These are phyloP conservation scores for Didymosphaeria variabile DNA, from an alignment of 2,329 filamentous ascomycete species.

Conservation along the genomic window DNA sequence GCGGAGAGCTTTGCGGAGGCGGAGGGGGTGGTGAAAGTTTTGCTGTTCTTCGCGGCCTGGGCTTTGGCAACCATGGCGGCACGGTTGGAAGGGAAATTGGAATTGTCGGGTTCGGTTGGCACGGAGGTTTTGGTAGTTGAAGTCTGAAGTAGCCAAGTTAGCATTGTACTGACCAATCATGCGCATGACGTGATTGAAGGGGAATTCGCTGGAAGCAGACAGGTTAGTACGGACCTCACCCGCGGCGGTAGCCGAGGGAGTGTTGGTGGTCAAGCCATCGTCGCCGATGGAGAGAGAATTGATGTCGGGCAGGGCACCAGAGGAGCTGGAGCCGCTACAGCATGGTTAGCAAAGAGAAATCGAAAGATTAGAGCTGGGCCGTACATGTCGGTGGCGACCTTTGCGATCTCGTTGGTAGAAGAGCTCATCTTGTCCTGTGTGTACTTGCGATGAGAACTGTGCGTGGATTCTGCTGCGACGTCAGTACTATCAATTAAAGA, in stretches of 20 bases:
- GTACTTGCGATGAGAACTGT: no score
- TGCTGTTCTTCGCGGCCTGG: slow-evolving; percentile 4
- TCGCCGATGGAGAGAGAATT: neutral
- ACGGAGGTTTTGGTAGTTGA: neutral
- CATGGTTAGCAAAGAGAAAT: no score
- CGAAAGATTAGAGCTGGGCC: no score
- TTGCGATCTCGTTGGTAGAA: no score
- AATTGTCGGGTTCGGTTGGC: neutral
- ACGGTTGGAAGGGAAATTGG: neutral
- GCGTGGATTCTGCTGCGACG: no score
- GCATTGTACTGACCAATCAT: neutral
- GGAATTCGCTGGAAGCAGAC: neutral
- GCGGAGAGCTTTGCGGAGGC: neutral
- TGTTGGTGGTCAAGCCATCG: neutral
- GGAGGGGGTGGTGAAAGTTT: neutral
- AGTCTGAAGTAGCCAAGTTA: neutral
- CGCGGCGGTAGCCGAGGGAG: neutral
- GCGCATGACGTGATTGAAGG: neutral
- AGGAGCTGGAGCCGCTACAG: neutral
- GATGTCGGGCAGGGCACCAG: neutral
- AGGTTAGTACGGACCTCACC: neutral
- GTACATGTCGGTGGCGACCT: no score
- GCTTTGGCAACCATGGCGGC: slow-evolving; percentile 4
- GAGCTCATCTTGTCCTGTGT: no score
- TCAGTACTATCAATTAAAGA: no score